Conservation (phyloP, 1,284 basidiomycete species). For the Schizopora paradoxa region DNA sequence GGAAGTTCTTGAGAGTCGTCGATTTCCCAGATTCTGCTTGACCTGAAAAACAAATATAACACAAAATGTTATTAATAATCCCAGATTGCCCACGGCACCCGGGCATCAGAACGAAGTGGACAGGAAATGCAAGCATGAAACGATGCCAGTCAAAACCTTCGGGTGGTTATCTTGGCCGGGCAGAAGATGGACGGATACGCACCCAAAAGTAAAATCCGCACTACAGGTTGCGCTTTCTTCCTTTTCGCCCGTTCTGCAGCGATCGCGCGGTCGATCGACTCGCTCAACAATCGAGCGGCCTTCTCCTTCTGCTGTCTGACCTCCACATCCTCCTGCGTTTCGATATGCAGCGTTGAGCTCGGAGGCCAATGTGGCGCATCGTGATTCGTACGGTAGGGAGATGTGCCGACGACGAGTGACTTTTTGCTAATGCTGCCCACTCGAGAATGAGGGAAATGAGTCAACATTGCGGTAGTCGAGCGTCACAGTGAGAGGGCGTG, state of each 20-base stretch:
- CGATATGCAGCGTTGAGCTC: constrained; percentile 7
- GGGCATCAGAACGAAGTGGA: constrained; percentile 1
- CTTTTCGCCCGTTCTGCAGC: constrained; percentile 38
- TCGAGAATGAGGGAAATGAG: too few species aligned
- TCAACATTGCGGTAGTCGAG: too few species aligned
- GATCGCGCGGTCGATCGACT: constrained; percentile 48
- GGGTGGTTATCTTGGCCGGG: neutral
- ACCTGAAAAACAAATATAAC: constrained; percentile 31
- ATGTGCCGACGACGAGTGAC: too few species aligned
- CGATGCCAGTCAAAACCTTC: neutral
- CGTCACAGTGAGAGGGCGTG: too few species aligned
- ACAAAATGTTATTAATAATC: neutral
- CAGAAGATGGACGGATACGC: constrained; percentile 19
- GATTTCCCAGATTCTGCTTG: constrained; percentile 66
- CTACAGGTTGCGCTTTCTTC: constrained; percentile 33
- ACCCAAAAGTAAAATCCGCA: constrained; percentile 55
- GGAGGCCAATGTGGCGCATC: constrained; percentile 14
- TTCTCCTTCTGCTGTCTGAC: constrained; percentile 40
- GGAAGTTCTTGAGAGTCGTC: constrained; percentile 61
- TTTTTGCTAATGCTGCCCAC: too few species aligned
- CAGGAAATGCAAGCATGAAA: constrained; percentile 1
- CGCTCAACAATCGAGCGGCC: constrained; percentile 48
- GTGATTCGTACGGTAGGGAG: neutral
- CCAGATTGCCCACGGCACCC: neutral
- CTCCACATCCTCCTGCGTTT: constrained; percentile 34